Base-by-base conservation (phyloP, 2,329 filamentous ascomycete species). In the Fusarium anguioides region DNA sequence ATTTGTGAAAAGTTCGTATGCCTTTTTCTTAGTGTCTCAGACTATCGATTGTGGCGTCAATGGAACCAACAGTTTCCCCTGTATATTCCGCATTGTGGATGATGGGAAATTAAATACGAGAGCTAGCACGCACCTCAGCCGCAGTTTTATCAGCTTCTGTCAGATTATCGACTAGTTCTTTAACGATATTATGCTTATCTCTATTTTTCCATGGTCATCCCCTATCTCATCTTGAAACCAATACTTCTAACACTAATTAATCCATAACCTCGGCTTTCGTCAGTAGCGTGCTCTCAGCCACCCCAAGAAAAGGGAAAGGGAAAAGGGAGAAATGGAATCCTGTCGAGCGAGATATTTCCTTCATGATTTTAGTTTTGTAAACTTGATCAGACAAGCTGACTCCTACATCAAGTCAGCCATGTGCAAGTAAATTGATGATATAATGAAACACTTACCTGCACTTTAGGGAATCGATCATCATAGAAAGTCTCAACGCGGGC, bases 401-500 rank as follows among this genome's bases (percentile, higher is more conserved):
- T 70, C 68, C 68, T 69, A 7, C 3, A 0, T 2, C 3, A 6
- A 15, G 12, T 27, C 15, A 45, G 18, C 21, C 2, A 11, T 9
- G 8, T 4, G 0, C 0, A 3, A 4, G 2, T 4, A 3, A 4
- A 4, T 5, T 0, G 3, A 5, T 8, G 11, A 8, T 1, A 4
- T n/a, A n/a, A n/a, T n/a, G 12, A 2, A 24, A 4, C 4, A 33
- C 62, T 7, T 17, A 67, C 69, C 45, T 68, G 48, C 8, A 70
- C 53, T 5, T 42, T 50, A 1, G 59, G 40, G 8, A 72, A 68
- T 1, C 56, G 55, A 1, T 72, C 65, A 40, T 72, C 70, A 1
- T 62, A 72, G 26, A 72, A 72, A 8, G 66, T 60, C 21, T 72
- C 70, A 10, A 72, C 67, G 0, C 70, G 58, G 12, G 64, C 64